phyloP scores from a whole-genome alignment of 805 yeast genomes.

The Debaryomyces tyrocola region DNA sequence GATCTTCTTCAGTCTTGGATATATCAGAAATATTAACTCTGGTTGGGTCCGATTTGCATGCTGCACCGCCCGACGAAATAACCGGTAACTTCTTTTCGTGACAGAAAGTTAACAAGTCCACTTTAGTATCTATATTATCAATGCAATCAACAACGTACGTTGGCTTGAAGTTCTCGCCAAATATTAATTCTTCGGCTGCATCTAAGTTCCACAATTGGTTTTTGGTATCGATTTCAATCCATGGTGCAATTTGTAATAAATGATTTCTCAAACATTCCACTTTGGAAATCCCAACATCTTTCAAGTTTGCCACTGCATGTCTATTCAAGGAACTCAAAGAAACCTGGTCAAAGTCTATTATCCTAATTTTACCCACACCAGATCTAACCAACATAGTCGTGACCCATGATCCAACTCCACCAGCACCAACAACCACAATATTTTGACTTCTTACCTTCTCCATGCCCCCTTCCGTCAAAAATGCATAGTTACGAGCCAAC shows the following conservation, averaged over 20 bases:
- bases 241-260: slow-evolving; percentile 80
- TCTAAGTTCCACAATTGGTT: slow-evolving; percentile 76
- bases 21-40: slow-evolving; percentile 87
- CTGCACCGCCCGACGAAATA: slow-evolving; percentile 95
- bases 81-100: slow-evolving; percentile 60
- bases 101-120: slow-evolving; percentile 79
- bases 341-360: slow-evolving; percentile 96
- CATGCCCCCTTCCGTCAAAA: slow-evolving; percentile 85
- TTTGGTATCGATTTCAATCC: slow-evolving; percentile 79
- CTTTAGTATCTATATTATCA: slow-evolving; percentile 96
- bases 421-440: slow-evolving; percentile 86
- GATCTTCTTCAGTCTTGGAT: slow-evolving; percentile 89
- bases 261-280: slow-evolving; percentile 77
- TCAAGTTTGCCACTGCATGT: slow-evolving; percentile 89
- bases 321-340: slow-evolving; percentile 88
- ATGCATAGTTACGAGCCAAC: slow-evolving; percentile 90
- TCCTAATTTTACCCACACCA: slow-evolving; percentile 75
- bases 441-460: slow-evolving; percentile 64
- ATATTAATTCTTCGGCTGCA: slow-evolving; percentile 60
- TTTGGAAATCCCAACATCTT: slow-evolving; percentile 90
- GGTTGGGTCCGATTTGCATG: slow-evolving; percentile 93
- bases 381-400: slow-evolving; percentile 88
- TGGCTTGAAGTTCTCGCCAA: slow-evolving; percentile 53
- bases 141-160: slow-evolving; percentile 90
- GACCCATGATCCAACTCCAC: slow-evolving; percentile 99